phyloP scores from a whole-genome alignment of 2,329 filamentous ascomycete genomes.

The Penicillium psychrosexuale region DNA sequence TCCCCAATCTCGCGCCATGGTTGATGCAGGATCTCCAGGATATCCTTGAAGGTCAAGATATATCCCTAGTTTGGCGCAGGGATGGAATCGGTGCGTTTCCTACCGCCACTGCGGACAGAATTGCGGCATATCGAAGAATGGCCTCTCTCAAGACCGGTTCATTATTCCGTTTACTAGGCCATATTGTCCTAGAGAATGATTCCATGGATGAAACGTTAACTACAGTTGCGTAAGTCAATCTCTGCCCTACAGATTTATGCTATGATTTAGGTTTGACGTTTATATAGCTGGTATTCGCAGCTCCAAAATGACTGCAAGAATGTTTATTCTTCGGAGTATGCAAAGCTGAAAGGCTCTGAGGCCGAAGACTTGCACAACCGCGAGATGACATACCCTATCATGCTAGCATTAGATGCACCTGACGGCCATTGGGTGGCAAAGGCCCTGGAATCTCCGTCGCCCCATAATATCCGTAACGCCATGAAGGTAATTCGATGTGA shows the following conservation, averaged over 20 bases:
- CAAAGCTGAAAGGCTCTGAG: conserved; percentile 17
- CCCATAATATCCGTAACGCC: conserved; percentile 3
- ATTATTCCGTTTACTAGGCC: conserved; percentile 21
- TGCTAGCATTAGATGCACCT: conserved; percentile 18
- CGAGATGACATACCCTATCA: conserved; percentile 21
- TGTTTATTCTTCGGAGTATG: conserved; percentile 24
- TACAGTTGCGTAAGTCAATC: conserved; percentile 7
- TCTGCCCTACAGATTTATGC: too few relatives aligned
- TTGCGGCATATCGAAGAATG: conserved; percentile 17
- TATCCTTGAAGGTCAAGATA: conserved; percentile 23
- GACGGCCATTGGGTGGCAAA: conserved; percentile 15
- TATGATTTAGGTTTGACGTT: not conserved
- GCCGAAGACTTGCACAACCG: conserved; percentile 22
- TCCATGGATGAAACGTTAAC: conserved; percentile 19
- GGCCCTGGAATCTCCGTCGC: conserved; percentile 14
- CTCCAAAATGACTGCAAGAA: conserved; percentile 27
- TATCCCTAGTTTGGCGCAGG: conserved; percentile 23
- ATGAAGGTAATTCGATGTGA: not conserved
- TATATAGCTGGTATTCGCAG: conserved; percentile 22
- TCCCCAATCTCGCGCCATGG: conserved; percentile 16
- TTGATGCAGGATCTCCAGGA: conserved; percentile 22
- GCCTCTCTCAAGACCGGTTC: conserved; percentile 22
- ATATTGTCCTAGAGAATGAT: conserved; percentile 17
- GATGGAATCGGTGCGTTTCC: conserved; percentile 19
- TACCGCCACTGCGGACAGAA: conserved; percentile 2